Evolutionary conservation across 1,284 basidiomycete species (phyloP), one percentile per base, ranked within the genome.

Genomic region (Violaceomyces palustris): DNA sequence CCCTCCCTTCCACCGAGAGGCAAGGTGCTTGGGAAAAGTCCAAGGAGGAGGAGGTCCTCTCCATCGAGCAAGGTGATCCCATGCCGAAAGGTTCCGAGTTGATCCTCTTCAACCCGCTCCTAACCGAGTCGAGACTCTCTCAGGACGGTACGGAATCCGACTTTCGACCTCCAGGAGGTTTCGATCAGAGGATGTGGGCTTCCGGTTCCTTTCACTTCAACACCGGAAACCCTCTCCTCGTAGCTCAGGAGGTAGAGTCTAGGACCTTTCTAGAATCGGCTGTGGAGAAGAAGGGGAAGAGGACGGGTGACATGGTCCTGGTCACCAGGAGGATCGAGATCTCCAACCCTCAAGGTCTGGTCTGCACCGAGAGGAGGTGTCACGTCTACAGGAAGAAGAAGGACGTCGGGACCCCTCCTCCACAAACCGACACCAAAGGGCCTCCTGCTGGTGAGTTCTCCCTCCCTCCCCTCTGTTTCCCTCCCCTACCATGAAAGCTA

Each of bases 111-210:
- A 53, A 58, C 14, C 55, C 55, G 1, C 44, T 58, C 4, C 40
- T 58, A 11, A 45, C 38, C 41, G 55, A 58, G 15, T 19, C n/a
- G 12, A 45, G 34, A 2, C 42, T 59, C 0, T 44, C 44, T 12
- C 3, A 32, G 1, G 51, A 54, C 23, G 50, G 51, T 14, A 50
- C 56, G 0, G 56, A 59, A 25, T 35, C 49, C n/a, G 45, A 35
- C 5, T 59, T 54, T 25, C 45, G 51, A 4, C 56, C 56, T 3
- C 56, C 51, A 1, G 56, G 50, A 11, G 56, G 51, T 1, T 40
- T 59, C 7, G 42, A 59, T 19, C 56, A 59, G 30, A 37, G 56
- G 1, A 59, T 59, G 56, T 59, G 56, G 56, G 51, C 56, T 3
- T 48, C 50, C 23, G 56, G 56, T 2, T 59, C 51, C 6, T 59